Evolutionary conservation across 805 yeast genomes (phyloP).

Genomic region (Schwanniomyces occidentalis): DNA sequence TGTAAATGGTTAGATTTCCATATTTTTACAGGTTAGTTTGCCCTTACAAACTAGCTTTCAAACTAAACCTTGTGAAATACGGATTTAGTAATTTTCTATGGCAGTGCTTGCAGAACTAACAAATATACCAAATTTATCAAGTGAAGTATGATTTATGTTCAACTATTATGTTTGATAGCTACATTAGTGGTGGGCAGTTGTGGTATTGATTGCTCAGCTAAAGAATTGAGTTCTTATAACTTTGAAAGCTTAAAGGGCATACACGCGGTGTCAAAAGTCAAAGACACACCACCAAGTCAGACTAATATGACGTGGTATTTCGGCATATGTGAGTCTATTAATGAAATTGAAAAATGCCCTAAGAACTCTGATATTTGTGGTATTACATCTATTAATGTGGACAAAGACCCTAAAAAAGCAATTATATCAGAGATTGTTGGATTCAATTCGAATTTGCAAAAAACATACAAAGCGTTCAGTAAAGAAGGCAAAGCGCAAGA

Average conservation of each 20-base stretch:
- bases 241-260: conserved; percentile 51
- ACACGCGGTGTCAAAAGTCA: conserved; percentile 38
- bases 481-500: conserved; percentile 29
- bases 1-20: too few species aligned
- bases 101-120: too few species aligned
- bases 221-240: conserved; percentile 40
- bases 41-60: too few species aligned
- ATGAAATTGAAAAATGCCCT: conserved; percentile 56
- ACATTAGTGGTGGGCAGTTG: too few species aligned
- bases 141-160: too few species aligned
- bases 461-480: conserved; percentile 20
- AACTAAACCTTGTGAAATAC: too few species aligned
- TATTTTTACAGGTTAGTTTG: too few species aligned
- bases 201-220: conserved; percentile 26
- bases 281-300: conserved; percentile 77
- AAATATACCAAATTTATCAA: too few species aligned
- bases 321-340: conserved; percentile 64
- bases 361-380: conserved; percentile 79
- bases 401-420: conserved; percentile 41
- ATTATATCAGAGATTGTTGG: conserved; percentile 64
- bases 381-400: conserved; percentile 52
- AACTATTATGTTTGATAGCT: too few species aligned
- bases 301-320: conserved; percentile 66
- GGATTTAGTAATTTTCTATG: too few species aligned
- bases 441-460: conserved; percentile 44